phyloP scores from a whole-genome alignment of 371 early-diverging fungal genomes.

The Thermomucor indicae-seudaticae region DNA sequence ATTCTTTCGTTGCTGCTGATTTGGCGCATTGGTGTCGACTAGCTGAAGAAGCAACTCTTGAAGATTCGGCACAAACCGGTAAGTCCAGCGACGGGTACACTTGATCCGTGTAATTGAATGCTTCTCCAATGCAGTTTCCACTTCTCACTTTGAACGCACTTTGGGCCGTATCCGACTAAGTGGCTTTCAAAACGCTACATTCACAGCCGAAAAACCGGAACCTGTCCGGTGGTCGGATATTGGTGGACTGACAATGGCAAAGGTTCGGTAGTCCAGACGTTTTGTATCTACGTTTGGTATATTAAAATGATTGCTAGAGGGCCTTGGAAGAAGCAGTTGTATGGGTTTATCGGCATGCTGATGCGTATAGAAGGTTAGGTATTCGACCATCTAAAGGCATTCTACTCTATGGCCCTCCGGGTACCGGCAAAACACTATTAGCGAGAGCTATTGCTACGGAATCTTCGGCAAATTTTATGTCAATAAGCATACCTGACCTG shows the following conservation, averaged over 20 bases:
- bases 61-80: slow-evolving; percentile 6
- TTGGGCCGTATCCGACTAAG: slow-evolving; percentile 32
- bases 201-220: slow-evolving; percentile 50
- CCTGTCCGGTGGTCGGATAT: slow-evolving; percentile 82
- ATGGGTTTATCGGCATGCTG: slow-evolving; percentile 77
- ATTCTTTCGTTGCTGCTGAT: slow-evolving; percentile 58
- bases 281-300: neutral
- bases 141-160: slow-evolving; percentile 21
- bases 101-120: too few relatives aligned
- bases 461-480: slow-evolving; percentile 89
- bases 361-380: slow-evolving; percentile 60
- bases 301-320: slow-evolving; percentile 53
- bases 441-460: slow-evolving; percentile 93
- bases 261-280: slow-evolving; percentile 35
- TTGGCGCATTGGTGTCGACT: slow-evolving; percentile 46
- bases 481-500: slow-evolving; percentile 90
- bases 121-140: neutral
- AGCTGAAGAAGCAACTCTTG: slow-evolving; percentile 27
- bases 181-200: slow-evolving; percentile 22
- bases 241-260: slow-evolving; percentile 91
- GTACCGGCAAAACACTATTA: slow-evolving; percentile 89
- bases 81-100: too few relatives aligned
- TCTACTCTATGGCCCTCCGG: slow-evolving; percentile 85
- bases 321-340: slow-evolving; percentile 91
- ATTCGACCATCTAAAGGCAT: slow-evolving; percentile 70